A percentile compares a stretch with the other conserved stretches of the same genome.
Conservation (phyloP, 2,329 filamentous ascomycete species). For the Curvularia verruculosa region DNA sequence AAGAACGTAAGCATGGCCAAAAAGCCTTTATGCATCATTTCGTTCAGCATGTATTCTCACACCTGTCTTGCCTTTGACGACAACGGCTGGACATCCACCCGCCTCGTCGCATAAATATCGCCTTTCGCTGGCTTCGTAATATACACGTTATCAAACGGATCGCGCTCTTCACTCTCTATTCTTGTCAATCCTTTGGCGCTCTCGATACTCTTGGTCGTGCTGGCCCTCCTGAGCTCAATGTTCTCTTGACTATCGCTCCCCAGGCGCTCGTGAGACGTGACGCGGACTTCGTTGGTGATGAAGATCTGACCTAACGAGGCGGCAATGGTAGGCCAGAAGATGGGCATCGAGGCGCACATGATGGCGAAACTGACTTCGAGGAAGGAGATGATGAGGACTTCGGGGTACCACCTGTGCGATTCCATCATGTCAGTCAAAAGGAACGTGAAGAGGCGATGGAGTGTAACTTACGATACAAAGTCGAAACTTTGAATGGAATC, state of each 20-base stretch:
- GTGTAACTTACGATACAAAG: conserved; percentile 30
- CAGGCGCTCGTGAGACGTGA: conserved; percentile 33
- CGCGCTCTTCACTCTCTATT: conserved; percentile 11
- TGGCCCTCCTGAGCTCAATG: conserved; percentile 28
- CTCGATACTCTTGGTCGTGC: conserved; percentile 27
- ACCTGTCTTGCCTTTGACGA: conserved; percentile 1
- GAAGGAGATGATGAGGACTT: conserved; percentile 38
- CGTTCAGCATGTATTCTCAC: not conserved
- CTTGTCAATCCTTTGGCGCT: conserved; percentile 33
- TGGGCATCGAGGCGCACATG: conserved; percentile 46
- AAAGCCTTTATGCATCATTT: not conserved
- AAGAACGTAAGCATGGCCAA: not conserved
- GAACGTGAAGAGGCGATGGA: too few species aligned
- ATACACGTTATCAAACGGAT: conserved; percentile 19
- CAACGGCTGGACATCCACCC: conserved; percentile 15
- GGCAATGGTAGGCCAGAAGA: conserved; percentile 46
- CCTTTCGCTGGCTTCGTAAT: conserved; percentile 14
- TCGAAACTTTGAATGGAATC: conserved; percentile 26
- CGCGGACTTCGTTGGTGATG: conserved; percentile 43
- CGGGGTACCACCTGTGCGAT: conserved; percentile 29
- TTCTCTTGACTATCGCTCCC: conserved; percentile 12
- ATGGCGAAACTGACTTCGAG: conserved; percentile 47
- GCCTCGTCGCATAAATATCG: conserved; percentile 4
- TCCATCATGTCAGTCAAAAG: not conserved
- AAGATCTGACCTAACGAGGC: conserved; percentile 41